Base-by-base conservation (phyloP, 768 basidiomycete species). In the Clitopilus hobsonii region DNA sequence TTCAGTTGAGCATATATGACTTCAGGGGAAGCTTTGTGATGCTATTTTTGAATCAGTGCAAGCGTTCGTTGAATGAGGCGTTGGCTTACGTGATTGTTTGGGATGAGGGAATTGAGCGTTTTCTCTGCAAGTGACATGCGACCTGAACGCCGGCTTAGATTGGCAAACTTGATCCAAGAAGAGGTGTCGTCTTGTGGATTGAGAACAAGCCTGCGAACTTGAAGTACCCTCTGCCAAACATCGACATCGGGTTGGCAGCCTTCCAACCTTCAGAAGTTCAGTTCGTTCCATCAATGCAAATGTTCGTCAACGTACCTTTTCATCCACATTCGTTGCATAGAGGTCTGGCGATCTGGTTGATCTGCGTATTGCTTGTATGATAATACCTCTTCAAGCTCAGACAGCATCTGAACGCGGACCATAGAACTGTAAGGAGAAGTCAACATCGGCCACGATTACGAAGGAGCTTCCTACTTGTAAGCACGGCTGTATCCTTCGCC, bases 101-200 rank as follows among this genome's bases (percentile, higher is more conserved):
- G 84, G 25, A 95, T 73, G 1, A 98, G 70, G 0, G 91, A 94
- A 60, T 92, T 90, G 63, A 98, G 87, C 0, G 95, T 95, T 72
- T 97, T 97, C 62, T 96, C 93, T 0, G 95, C 94, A 48, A 98
- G 74, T 20, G 82, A 79, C 81, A 97, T 90, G 4, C 95, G 84
- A 50, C 94, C 92, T n/a, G 84, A 89, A 70, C 94, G 94, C 52
- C 95, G 89, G 66, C 95, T 97, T 0, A 98, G 75, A 63, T 98
- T 97, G 2, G 94, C 91, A 65, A 98, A 97, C 71, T 95, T 93
- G 71, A 98, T 95, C 94, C 94, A 97, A 84, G 94, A 96, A 49
- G 89, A 84, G 32, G 89, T 91, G 65, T 97, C 94, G 58, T 97
- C 93, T 59, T 89, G 88, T 0, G 95, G 94, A 38, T 83, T 89